Evolutionary conservation across 2,329 filamentous ascomycete genomes (phyloP).

Genomic region (Fusarium sp.): DNA sequence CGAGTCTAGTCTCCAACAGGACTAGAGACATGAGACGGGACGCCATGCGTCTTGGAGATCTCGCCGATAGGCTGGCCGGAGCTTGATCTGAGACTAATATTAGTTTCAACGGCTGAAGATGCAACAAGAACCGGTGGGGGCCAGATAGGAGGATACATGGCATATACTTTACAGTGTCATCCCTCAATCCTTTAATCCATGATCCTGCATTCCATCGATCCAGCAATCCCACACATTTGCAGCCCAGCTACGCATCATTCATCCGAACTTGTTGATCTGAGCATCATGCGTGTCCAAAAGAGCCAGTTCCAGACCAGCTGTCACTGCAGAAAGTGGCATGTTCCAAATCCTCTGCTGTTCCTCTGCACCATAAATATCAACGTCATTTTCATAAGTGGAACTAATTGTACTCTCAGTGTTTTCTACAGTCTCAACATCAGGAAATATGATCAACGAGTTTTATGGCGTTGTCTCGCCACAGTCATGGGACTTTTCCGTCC

Average conservation of each 20-base stretch:
- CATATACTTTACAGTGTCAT: background rate
- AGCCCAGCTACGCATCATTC: background rate
- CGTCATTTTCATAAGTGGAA: too few relatives aligned
- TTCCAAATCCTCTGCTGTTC: too few relatives aligned
- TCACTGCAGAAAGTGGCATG: too few relatives aligned
- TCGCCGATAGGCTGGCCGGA: background rate
- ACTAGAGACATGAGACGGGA: background rate
- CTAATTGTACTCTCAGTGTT: too few relatives aligned
- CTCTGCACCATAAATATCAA: too few relatives aligned
- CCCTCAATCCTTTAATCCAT: slow-evolving; percentile 8
- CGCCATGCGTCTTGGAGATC: background rate
- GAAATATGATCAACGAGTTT: background rate
- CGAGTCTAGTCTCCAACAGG: background rate
- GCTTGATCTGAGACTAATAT: too few relatives aligned
- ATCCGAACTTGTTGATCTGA: background rate
- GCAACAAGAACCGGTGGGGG: too few relatives aligned
- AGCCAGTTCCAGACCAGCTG: too few relatives aligned
- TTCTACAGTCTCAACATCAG: too few relatives aligned
- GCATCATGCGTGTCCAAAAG: too few relatives aligned
- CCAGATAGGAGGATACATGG: background rate
- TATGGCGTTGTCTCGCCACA: background rate
- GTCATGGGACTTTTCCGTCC: slow-evolving; percentile 4
- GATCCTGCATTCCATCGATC: slow-evolving; percentile 9
- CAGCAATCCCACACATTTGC: background rate
- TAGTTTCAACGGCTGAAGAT: too few relatives aligned